These are phyloP conservation scores for Stephania japonica DNA, from an alignment of 164 flowering plant genomes.

Conservation along the genomic window DNA sequence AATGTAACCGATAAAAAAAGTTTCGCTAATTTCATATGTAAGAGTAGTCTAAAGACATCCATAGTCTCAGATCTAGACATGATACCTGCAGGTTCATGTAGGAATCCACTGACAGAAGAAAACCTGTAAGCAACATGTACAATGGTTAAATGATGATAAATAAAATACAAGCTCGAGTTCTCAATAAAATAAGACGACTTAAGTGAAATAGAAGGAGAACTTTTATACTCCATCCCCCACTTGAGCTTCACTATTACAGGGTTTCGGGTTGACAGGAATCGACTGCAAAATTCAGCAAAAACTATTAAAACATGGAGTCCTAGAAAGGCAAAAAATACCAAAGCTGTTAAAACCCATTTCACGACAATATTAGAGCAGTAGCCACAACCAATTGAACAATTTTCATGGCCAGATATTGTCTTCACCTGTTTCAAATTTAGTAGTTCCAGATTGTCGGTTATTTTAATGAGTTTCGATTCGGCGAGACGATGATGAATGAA, in stretches of 20 bases:
- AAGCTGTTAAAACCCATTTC: too few relatives aligned
- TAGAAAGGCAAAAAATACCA: too few relatives aligned
- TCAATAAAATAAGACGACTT: background rate
- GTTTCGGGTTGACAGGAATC: slow-evolving; percentile 88
- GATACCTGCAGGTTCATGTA: slow-evolving; percentile 65
- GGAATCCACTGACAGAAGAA: slow-evolving; percentile 82
- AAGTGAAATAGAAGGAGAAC: slow-evolving; percentile 22
- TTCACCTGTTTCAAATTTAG: too few relatives aligned
- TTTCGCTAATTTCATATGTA: background rate
- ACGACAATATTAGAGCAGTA: too few relatives aligned
- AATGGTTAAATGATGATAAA: background rate
- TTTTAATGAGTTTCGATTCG: too few relatives aligned
- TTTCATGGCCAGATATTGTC: too few relatives aligned
- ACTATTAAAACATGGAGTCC: background rate
- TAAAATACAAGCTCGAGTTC: background rate
- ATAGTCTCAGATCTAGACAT: background rate
- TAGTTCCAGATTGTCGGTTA: too few relatives aligned
- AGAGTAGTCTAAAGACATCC: background rate
- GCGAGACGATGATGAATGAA: too few relatives aligned
- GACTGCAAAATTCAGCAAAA: background rate
- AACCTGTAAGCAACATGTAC: slow-evolving; percentile 38
- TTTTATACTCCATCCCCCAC: slow-evolving; percentile 99
- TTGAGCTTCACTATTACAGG: slow-evolving; percentile 91
- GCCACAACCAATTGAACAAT: too few relatives aligned
- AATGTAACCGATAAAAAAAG: background rate